Evolutionary conservation across 345 rosid species (phyloP).

Genomic region (Lumnitzera racemosa): DNA sequence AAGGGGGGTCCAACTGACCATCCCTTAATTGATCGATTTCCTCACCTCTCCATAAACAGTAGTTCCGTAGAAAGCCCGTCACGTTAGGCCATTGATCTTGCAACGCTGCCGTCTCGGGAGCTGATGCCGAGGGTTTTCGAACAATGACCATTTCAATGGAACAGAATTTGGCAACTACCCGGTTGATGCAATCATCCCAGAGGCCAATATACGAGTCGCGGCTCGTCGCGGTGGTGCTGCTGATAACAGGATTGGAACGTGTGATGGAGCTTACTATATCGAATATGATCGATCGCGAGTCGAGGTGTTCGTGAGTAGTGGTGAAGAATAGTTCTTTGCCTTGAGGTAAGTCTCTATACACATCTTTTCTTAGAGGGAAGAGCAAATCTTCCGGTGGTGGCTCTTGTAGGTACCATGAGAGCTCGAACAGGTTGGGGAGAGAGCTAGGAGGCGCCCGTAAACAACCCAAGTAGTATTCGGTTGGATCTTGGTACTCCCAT

Average conservation of each 20-base stretch:
- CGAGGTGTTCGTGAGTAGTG: constrained; percentile 49
- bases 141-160: constrained; percentile 42
- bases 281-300: constrained; percentile 53
- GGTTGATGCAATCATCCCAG: constrained; percentile 85
- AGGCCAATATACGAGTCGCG: constrained; percentile 77
- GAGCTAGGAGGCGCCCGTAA: constrained; percentile 50
- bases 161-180: constrained; percentile 74
- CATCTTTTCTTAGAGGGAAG: constrained; percentile 72
- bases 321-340: constrained; percentile 83
- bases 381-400: constrained; percentile 85
- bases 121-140: constrained; percentile 43
- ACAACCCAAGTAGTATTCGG: constrained; percentile 63
- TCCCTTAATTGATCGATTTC: constrained; percentile 62
- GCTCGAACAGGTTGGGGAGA: constrained; percentile 68
- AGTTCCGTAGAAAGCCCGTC: constrained; percentile 62
- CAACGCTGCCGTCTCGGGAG: constrained; percentile 22
- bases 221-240: constrained; percentile 36
- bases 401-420: constrained; percentile 78
- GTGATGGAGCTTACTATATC: constrained; percentile 64
- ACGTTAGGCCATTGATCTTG: constrained; percentile 94
- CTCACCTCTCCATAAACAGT: constrained; percentile 95
- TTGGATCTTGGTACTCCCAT: constrained; percentile 83
- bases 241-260: constrained; percentile 40
- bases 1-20: constrained; percentile 53
- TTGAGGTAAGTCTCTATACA: constrained; percentile 68